Base-by-base conservation (phyloP, 2,329 filamentous ascomycete genomes). In the Verticillium zaregamsianum region DNA sequence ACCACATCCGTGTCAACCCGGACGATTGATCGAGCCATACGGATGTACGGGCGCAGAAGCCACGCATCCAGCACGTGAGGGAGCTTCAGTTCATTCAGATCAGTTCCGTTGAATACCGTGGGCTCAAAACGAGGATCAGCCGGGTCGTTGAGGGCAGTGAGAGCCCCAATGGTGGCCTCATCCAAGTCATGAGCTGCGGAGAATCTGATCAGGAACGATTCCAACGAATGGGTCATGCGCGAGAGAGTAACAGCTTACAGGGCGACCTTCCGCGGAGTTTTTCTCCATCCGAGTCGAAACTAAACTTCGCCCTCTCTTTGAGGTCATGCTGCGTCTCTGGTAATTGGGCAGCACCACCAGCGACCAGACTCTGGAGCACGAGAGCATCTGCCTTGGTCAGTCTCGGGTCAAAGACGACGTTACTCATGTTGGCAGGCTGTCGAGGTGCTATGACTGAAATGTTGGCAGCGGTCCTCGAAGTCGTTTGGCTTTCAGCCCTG, bases 1-100 rank as follows among this genome's bases (percentile, higher is more conserved):
- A 93, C 84, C 20, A 93, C 89, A 71, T 94, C 91, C 1, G 89
- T 90, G 61, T 86, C 81, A 62, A 85, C 78, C 15, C 90, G 87
- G 11, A 90, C 87, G 25, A 88, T 73, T 2, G 71, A 73, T 52
- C 78, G 79, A 1, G 85, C 89, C 69, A 81, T 75, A 15, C 74
- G 72, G 57, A 87, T 76, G 71, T 91, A 92, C 0, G 87, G 85
- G 49, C 80, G 76, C 20, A 91, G 75, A 2, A 89, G 31, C 64
- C 81, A 80, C 49, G 74, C 73, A 69, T 83, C 75, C 55, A 85
- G 63, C 5, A 77, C 73, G 1, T 70, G 69, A 14, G 74, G 72
- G 17, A 78, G 66, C 59, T 72, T 74, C 33, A 78, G 59, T 20
- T 74, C 71, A 32, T 68, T 69, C 57, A 80, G 66, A 64, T 83